Percentiles rank a stretch among this genome's conserved stretches.
These are phyloP conservation scores for Platanthera guangdongensis DNA, from an alignment of 106 monocot genomes.

Conservation along the genomic window DNA sequence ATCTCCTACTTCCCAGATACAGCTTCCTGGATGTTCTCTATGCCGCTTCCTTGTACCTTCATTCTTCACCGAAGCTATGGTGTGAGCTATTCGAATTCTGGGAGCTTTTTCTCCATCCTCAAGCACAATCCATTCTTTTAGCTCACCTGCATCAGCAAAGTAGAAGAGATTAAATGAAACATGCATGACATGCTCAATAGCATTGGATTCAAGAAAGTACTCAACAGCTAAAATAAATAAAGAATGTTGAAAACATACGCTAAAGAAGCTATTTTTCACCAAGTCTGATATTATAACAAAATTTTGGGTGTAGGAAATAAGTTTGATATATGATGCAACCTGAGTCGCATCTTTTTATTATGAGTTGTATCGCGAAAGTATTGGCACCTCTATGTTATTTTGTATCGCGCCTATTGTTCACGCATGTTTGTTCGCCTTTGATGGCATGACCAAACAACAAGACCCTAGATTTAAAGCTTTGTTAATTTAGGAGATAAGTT, in stretches of 20 bases:
- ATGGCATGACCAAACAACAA: no score
- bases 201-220: no score
- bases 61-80: constrained; percentile 27
- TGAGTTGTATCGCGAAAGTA: no score
- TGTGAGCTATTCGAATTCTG: constrained; percentile 63
- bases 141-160: constrained; percentile 19
- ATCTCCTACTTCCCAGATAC: constrained; percentile 66
- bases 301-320: not conserved
- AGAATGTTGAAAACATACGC: not conserved
- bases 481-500: no score
- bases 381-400: no score
- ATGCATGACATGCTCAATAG: constrained; percentile 6
- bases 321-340: no score
- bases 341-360: no score
- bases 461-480: no score
- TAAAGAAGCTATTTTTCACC: not conserved
- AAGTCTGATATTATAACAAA: not conserved
- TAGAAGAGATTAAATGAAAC: not conserved
- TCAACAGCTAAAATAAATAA: not conserved
- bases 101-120: constrained; percentile 42
- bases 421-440: no score
- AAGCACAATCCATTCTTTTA: constrained; percentile 78
- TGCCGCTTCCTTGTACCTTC: constrained; percentile 72
- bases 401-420: no score
- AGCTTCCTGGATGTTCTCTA: constrained; percentile 42